Evolutionary conservation across 805 yeast genomes (phyloP).

Genomic region (Kazachstania psychrophila): DNA sequence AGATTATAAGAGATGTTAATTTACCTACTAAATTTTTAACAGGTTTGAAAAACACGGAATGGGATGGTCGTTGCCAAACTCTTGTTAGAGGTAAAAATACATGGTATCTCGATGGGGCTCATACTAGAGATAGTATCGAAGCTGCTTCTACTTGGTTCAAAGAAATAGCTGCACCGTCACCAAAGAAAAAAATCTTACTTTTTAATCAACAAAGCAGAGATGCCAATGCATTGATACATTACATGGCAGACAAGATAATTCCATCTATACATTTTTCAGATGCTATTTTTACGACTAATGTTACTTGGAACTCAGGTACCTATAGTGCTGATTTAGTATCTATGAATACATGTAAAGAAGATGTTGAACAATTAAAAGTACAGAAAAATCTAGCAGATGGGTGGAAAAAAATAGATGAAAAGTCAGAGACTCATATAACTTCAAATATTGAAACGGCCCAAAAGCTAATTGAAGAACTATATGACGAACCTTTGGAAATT

Average conservation of each 20-base stretch:
- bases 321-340: conserved; percentile 81
- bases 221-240: conserved; percentile 51
- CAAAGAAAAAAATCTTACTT: conserved; percentile 42
- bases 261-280: conserved; percentile 50
- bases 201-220: conserved; percentile 96
- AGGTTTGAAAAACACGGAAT: conserved; percentile 60
- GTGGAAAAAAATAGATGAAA: conserved; percentile 52
- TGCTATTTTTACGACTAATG: conserved; percentile 80
- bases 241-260: conserved; percentile 39
- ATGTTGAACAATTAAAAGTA: conserved; percentile 69
- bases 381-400: conserved; percentile 65
- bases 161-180: conserved; percentile 12
- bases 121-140: conserved; percentile 75
- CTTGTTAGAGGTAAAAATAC: conserved; percentile 38
- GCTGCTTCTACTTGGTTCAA: conserved; percentile 81
- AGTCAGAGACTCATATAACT: conserved; percentile 38
- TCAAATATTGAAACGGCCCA: conserved; percentile 68
- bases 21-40: conserved; percentile 41
- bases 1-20: conserved; percentile 7
- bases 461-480: conserved; percentile 36
- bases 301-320: conserved; percentile 77
- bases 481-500: conserved; percentile 44
- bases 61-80: conserved; percentile 97
- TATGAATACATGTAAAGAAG: conserved; percentile 69
- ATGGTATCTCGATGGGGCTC: conserved; percentile 97